Conservation (phyloP, 805 yeast genomes). For the Barnettozyma wickerhamii region DNA sequence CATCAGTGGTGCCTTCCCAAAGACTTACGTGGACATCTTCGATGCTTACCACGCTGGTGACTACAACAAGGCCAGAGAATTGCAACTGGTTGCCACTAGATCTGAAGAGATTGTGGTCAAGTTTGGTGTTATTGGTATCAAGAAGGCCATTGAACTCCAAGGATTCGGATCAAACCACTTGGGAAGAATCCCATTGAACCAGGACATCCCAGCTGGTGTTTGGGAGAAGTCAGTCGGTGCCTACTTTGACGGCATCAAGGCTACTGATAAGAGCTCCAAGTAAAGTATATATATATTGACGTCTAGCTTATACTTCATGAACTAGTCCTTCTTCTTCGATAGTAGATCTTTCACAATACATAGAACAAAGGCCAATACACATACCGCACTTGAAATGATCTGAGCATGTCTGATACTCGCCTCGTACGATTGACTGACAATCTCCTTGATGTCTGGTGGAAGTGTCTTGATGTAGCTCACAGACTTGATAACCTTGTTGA, state of each 20-base stretch:
- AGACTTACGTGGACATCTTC: slow-evolving; percentile 39
- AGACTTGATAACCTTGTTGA: slow-evolving; percentile 12
- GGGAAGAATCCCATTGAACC: slow-evolving; percentile 45
- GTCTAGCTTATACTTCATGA: too few relatives aligned
- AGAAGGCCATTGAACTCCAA: slow-evolving; percentile 35
- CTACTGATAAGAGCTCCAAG: slow-evolving; percentile 14
- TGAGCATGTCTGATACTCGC: slow-evolving; percentile 16
- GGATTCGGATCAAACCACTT: slow-evolving; percentile 41
- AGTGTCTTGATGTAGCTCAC: slow-evolving; percentile 16
- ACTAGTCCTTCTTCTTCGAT: neutral
- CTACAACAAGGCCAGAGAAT: slow-evolving; percentile 34
- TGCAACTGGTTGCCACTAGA: slow-evolving; percentile 40
- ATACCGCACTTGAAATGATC: slow-evolving; percentile 6
- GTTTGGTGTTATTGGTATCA: slow-evolving; percentile 44
- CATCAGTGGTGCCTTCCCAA: slow-evolving; percentile 48
- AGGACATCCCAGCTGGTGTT: slow-evolving; percentile 29
- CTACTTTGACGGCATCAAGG: slow-evolving; percentile 12
- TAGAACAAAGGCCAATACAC: slow-evolving; percentile 8
- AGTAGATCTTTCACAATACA: slow-evolving; percentile 7
- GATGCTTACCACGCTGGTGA: slow-evolving; percentile 37
- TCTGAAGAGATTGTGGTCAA: slow-evolving; percentile 37
- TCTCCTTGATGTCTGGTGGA: slow-evolving; percentile 6
- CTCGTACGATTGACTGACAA: slow-evolving; percentile 13
- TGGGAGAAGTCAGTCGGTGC: slow-evolving; percentile 25
- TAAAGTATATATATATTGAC: too few relatives aligned